Conservation (phyloP, 805 yeast genomes). For the Candida schatavii region DNA sequence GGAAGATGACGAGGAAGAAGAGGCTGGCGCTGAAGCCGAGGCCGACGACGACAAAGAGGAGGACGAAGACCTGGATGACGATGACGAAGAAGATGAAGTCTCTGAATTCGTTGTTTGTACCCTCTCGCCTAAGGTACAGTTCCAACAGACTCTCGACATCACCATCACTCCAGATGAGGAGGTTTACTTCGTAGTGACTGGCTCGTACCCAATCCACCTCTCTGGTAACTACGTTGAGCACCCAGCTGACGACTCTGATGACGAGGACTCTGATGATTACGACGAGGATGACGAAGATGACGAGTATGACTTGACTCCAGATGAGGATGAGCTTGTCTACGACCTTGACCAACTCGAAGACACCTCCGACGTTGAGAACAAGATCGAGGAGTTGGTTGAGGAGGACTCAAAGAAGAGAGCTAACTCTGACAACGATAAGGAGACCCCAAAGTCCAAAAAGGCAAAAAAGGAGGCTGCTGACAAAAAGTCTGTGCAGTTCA, state of each 20-base stretch:
- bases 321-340: slow-evolving; percentile 65
- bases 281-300: slow-evolving; percentile 48
- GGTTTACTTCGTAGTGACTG: slow-evolving; percentile 90
- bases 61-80: slow-evolving; percentile 55
- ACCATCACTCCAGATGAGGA: slow-evolving; percentile 93
- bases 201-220: slow-evolving; percentile 89
- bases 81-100: slow-evolving; percentile 68
- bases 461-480: slow-evolving; percentile 46
- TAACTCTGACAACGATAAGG: slow-evolving; percentile 28
- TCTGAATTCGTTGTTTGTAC: slow-evolving; percentile 88
- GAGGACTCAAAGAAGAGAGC: slow-evolving; percentile 30
- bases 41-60: slow-evolving; percentile 48
- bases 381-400: slow-evolving; percentile 67
- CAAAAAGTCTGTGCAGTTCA: slow-evolving; percentile 77
- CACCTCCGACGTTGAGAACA: slow-evolving; percentile 66
- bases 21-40: slow-evolving; percentile 50
- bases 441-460: slow-evolving; percentile 21
- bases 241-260: slow-evolving; percentile 77
- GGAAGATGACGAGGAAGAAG: slow-evolving; percentile 30
- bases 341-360: slow-evolving; percentile 65
- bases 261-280: slow-evolving; percentile 50
- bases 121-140: slow-evolving; percentile 77
- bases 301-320: slow-evolving; percentile 70
- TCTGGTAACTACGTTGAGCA: slow-evolving; percentile 96
- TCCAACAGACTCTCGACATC: slow-evolving; percentile 87